Evolutionary conservation across 2,329 filamentous ascomycete species (phyloP), one percentile per base, ranked within the genome.

Genomic region (Xylaria sp.): DNA sequence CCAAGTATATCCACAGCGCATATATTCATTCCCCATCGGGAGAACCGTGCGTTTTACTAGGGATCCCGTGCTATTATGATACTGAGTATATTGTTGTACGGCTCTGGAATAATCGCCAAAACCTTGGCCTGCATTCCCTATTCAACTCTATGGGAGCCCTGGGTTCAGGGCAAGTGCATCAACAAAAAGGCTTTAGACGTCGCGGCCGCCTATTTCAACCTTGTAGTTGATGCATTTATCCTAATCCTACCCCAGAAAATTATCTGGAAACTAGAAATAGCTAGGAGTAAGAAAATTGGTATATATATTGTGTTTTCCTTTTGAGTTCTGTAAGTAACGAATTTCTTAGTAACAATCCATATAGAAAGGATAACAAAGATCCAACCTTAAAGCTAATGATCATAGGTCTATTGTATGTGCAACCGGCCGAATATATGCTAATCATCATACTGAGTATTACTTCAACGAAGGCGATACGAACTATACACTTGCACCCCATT

Each of bases 111-210:
- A 6, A 57, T 57, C 31, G 7, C 7, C 4, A 53, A 8, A n/a
- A 56, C 56, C n/a, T 2, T 23, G 15, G 25, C 37, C 2, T 61
- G 59, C 33, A 31, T 40, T 25, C 59, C 53, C 6, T 57, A 31
- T 17, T 52, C 59, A 1, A 61, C 46, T 6, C 14, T 61, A 2
- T 61, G 59, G 59, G 52, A 61, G 23, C 42, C 42, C 19, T 57
- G 52, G 1, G 1, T 61, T 11, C 52, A 28, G 25, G 59, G 59
- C 7, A 57, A 17, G 1, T 61, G 59, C 33, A 46, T 2, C 37
- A 7, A 37, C 9, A 52, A 57, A n/a, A 17, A 51, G 17, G 45
- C 12, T 2, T 21, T 52, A 11, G 59, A 52, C 11, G 31, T 61
- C 15, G 25, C 53, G 40, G 57, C 53, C 23, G 59, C 59, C 21